Percentiles rank a stretch among this genome's conserved stretches.
These are phyloP conservation scores for Dioscorea cayenensis DNA, from an alignment of 116 monocot genomes.

Conservation along the genomic window DNA sequence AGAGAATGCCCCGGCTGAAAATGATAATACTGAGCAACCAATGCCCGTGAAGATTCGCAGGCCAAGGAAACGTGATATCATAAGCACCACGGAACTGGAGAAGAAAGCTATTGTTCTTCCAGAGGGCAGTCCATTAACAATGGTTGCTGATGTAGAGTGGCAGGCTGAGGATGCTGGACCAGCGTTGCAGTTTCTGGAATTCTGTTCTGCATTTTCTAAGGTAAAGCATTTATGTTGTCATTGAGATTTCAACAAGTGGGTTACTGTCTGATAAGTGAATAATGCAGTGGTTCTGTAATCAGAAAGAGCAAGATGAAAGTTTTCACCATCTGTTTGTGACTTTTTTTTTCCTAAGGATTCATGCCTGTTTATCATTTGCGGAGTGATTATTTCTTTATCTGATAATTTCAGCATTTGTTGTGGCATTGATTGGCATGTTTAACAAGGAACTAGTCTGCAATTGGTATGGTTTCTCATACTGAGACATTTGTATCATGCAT, in stretches of 20 bases:
- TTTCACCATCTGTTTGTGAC: too few species aligned
- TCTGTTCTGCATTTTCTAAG: constrained; percentile 66
- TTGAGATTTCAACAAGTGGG: neutral
- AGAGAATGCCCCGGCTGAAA: too few species aligned
- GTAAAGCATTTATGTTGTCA: constrained; percentile 20
- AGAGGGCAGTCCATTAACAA: constrained; percentile 28
- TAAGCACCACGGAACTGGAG: neutral
- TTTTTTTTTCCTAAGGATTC: too few species aligned
- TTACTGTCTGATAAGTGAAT: neutral
- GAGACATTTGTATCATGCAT: too few species aligned
- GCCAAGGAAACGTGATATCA: neutral
- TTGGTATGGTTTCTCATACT: too few species aligned
- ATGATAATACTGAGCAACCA: neutral
- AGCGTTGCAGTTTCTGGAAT: constrained; percentile 77
- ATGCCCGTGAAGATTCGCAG: neutral
- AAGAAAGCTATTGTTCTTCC: constrained; percentile 37
- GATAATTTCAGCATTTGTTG: too few species aligned
- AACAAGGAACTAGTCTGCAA: too few species aligned
- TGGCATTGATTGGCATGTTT: too few species aligned
- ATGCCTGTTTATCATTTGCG: too few species aligned
- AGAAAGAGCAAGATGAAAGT: too few species aligned
- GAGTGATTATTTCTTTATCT: too few species aligned
- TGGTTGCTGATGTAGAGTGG: constrained; percentile 48
- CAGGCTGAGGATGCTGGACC: constrained; percentile 42
- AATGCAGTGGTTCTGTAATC: neutral